Evolutionary conservation across 2,329 filamentous ascomycete genomes (phyloP).

Genomic region (Aspergillus sp.): DNA sequence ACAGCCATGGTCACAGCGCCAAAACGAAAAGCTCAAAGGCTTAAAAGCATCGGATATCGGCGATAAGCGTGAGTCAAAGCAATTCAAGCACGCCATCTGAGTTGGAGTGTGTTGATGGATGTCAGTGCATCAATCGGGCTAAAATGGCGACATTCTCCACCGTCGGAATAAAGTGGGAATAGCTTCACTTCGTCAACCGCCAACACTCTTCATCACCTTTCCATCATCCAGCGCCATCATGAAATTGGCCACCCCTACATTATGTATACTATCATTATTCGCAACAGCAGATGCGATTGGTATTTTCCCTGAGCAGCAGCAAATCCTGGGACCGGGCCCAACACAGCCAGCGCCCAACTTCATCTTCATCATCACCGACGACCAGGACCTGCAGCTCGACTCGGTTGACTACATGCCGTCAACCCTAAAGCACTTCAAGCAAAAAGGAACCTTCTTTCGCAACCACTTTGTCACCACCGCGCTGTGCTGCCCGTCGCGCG

Average conservation of each 20-base stretch:
- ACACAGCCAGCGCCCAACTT: constrained; percentile 51
- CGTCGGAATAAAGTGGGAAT: no score
- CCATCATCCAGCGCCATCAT: neutral
- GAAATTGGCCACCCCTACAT: neutral
- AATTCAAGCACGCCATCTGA: neutral
- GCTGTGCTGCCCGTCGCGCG: constrained; percentile 65
- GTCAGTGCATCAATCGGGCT: neutral
- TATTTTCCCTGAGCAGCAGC: neutral
- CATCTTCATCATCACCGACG: constrained; percentile 67
- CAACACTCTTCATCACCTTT: no score
- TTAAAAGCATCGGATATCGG: neutral
- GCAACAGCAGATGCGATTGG: neutral
- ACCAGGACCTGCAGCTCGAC: constrained; percentile 55
- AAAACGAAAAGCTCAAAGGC: neutral
- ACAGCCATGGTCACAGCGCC: neutral
- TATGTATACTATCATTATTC: neutral
- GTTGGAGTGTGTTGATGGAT: no score
- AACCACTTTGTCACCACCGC: constrained; percentile 63
- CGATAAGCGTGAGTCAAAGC: neutral
- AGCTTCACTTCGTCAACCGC: no score
- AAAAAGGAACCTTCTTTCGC: constrained; percentile 58
- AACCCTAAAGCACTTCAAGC: neutral
- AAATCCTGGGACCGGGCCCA: neutral
- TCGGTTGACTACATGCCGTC: constrained; percentile 54
- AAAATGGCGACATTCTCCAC: constrained; percentile 7